Evolutionary conservation across 345 rosid genomes (phyloP), one percentile per base, ranked within the genome.

Genomic region (Xanthoceras sorbifolium): DNA sequence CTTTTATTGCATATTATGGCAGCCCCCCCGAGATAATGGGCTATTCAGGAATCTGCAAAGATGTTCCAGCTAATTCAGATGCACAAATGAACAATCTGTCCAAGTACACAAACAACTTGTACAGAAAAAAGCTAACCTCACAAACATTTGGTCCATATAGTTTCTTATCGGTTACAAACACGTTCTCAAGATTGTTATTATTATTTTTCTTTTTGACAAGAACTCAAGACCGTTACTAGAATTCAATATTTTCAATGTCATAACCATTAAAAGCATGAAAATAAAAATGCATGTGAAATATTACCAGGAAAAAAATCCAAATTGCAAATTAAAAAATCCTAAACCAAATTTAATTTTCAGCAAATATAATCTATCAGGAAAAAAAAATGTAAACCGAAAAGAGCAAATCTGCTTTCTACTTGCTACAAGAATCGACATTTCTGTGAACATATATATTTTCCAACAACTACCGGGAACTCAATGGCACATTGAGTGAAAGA

Each of bases 51-150:
- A 59, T 71, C 64, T 55, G 14, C 64, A 22, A 22, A 36, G 48
- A 14, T n/a, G 40, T 71, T 46, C 48, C 22, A 55, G 65, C 75
- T 22, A 55, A 54, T 71, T 55, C 18, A 67, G 23, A 67, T 67
- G 23, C 74, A 71, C n/a, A 68, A 3, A 25, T 17, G 59, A 17
- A 46, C 57, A 44, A 26, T 15, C 64, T 34, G n/a, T 54, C 1
- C 36, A 55, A 32, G 9, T 3, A 54, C 11, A 55, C 26, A 42
- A 42, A 42, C 14, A 42, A 42, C 10, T 42, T 42, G 14, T 10
- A 22, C 25, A 28, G 6, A 1, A 42, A 42, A 42, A 9, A 42
- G 46, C 46, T 42, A 25, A n/a, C 29, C 52, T 29, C 4, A 23
- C 59, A 55, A 55, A 42, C 46, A 61, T 38, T 26, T 42, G 11